Evolutionary conservation across 1,139 yeast genomes (phyloP).

Genomic region (Kodamaea ohmeri): DNA sequence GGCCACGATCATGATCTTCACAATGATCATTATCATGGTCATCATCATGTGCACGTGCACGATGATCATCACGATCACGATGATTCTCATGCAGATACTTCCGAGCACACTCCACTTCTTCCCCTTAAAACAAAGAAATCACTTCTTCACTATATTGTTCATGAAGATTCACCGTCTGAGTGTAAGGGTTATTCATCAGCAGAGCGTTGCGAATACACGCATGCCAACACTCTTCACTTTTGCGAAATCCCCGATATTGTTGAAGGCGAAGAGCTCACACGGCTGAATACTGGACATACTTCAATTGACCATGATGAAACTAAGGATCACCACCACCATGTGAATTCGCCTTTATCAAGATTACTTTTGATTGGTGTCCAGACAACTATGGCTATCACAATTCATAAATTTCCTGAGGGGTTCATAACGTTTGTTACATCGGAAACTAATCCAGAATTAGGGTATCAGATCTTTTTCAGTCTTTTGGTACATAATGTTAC

Average conservation of each 20-base stretch:
- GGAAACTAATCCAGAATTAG: conserved; percentile 68
- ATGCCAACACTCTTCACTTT: conserved; percentile 27
- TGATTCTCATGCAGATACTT: conserved; percentile 7
- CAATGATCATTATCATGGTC: conserved; percentile 5
- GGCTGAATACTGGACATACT: conserved; percentile 4
- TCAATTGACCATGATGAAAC: conserved; percentile 12
- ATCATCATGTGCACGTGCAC: conserved; percentile 4
- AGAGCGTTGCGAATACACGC: conserved; percentile 27
- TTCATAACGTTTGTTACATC: conserved; percentile 81
- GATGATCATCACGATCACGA: conserved; percentile 10
- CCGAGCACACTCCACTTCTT: conserved; percentile 3
- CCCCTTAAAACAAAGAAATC: conserved; percentile 22
- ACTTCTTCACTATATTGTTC: conserved; percentile 26
- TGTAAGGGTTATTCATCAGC: conserved; percentile 56
- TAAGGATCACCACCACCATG: conserved; percentile 71
- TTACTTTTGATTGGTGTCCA: conserved; percentile 83
- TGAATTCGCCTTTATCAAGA: conserved; percentile 73
- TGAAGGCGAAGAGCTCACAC: conserved; percentile 9
- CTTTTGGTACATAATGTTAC: conserved; percentile 85
- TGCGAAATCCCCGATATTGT: conserved; percentile 36
- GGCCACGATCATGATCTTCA: too few species aligned
- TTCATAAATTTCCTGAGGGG: conserved; percentile 95
- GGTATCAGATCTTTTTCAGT: conserved; percentile 78
- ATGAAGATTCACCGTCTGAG: conserved; percentile 26
- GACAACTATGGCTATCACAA: conserved; percentile 80